Percentiles rank a stretch among this genome's conserved stretches.
Conservation (phyloP, 1,284 basidiomycete species). For the Trichosporon sp. region DNA sequence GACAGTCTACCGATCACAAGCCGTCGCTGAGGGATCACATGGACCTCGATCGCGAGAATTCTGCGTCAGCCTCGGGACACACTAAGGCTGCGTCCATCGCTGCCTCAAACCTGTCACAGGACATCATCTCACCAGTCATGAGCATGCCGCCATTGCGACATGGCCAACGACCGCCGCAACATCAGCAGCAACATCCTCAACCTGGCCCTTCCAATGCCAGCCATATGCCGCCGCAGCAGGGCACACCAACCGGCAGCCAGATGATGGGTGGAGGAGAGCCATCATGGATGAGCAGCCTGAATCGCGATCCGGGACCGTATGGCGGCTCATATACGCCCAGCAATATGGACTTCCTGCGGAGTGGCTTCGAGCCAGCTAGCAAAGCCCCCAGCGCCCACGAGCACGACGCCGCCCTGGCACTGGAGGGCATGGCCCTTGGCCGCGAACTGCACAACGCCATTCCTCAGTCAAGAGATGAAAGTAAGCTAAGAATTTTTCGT, state of each 20-base stretch:
- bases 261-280: background rate
- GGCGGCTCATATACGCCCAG: background rate
- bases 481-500: background rate
- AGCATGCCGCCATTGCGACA: background rate
- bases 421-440: constrained; percentile 23
- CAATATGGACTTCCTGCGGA: background rate
- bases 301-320: background rate
- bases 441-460: constrained; percentile 11
- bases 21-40: constrained; percentile 6
- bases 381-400: constrained; percentile 19
- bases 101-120: background rate
- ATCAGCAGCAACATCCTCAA: background rate
- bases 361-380: constrained; percentile 11
- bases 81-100: background rate
- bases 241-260: background rate
- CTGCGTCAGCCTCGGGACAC: background rate
- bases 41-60: background rate
- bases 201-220: background rate
- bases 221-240: background rate
- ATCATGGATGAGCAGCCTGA: background rate
- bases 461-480: background rate
- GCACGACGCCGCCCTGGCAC: constrained; percentile 19
- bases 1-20: background rate
- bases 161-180: background rate
- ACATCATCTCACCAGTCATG: constrained; percentile 6